Evolutionary conservation across 495 filamentous ascomycete species (phyloP), one percentile per base, ranked within the genome.

Genomic region (Recurvomyces mirabilis): DNA sequence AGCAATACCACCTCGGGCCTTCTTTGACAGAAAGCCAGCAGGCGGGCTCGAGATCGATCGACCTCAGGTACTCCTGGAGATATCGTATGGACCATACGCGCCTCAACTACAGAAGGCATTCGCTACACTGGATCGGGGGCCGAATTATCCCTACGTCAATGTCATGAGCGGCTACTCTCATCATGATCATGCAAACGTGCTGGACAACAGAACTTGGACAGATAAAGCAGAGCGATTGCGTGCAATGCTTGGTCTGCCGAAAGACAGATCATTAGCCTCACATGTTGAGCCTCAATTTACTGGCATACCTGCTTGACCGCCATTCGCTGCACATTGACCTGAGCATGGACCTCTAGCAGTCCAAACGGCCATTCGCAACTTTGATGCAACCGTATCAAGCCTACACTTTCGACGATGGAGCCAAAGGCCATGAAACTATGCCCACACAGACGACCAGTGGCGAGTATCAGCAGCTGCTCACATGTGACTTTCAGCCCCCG

Each of bases 281-380:
- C n/a, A n/a, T n/a, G n/a, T n/a, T n/a, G n/a, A n/a, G n/a, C n/a
- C n/a, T n/a, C n/a, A n/a, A n/a, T n/a, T n/a, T n/a, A n/a, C n/a
- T n/a, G n/a, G n/a, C n/a, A n/a, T n/a, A n/a, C n/a, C n/a, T n/a
- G n/a, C n/a, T n/a, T n/a, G n/a, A n/a, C n/a, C n/a, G n/a, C n/a
- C n/a, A n/a, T n/a, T n/a, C n/a, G n/a, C n/a, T n/a, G n/a, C n/a
- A n/a, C n/a, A n/a, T n/a, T n/a, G n/a, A n/a, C 75, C 72, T 73
- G 73, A 73, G 74, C 74, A 73, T 69, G 63, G 43, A 71, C 74
- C 74, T 80, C 74, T 78, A 77, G 77, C 74, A 73, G 76, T 71
- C 73, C 72, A 70, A 73, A 81, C 80, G 77, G 68, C 57, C 75
- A 63, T 68, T 69, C 67, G 75, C 68, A 73, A 77, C 69, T 60